Base-by-base conservation (phyloP, 371 early-diverging fungal species). In the Thermomucor indicae-seudaticae region DNA sequence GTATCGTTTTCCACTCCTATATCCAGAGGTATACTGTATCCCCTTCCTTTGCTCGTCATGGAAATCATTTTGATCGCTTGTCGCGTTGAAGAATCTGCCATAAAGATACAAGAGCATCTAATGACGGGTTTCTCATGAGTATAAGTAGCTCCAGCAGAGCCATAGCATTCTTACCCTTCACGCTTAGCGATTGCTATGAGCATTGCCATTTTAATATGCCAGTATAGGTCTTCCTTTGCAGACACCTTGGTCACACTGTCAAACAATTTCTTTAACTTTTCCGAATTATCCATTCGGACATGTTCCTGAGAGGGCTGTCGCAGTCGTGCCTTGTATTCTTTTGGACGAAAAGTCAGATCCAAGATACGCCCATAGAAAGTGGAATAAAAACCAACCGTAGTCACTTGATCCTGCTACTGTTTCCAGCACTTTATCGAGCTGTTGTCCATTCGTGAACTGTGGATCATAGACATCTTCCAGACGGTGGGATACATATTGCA, bases 11-110 rank as follows among this genome's bases (percentile, higher is more conserved):
- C 85, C 5, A 79, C 65, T 1, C 86, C 79, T 3, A 89, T 77
- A 41, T 92, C 92, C 17, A 84, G 65, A 5, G 96, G 91, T 19
- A 93, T 62, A 28, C 83, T 85, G 58, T 87, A 87, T 14, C 96
- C 96, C 23, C 92, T 83, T 1, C 96, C 96, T 46, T 90, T 86
- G 38, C 86, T 79, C 6, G 90, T 90, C 53, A 81, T 65, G 0
- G 90, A 66, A 32, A 96, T 85, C 45, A 86, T 82, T 48, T 83
- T 85, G 40, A 89, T 81, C 0, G 94, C 92, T 16, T 91, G 77
- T 24, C 87, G 76, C 16, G 92, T 91, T 5, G 89, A 78, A 32
- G 84, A 86, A 63, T 91, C 90, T 7, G 88, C 96, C 54, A 90
- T 60, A 14, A 89, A 71, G 10, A 93, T 73, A 34, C 74, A 78